Evolutionary conservation across 495 filamentous ascomycete species (phyloP), one percentile per base, ranked within the genome.

Genomic region (Eremomyces bilateralis): DNA sequence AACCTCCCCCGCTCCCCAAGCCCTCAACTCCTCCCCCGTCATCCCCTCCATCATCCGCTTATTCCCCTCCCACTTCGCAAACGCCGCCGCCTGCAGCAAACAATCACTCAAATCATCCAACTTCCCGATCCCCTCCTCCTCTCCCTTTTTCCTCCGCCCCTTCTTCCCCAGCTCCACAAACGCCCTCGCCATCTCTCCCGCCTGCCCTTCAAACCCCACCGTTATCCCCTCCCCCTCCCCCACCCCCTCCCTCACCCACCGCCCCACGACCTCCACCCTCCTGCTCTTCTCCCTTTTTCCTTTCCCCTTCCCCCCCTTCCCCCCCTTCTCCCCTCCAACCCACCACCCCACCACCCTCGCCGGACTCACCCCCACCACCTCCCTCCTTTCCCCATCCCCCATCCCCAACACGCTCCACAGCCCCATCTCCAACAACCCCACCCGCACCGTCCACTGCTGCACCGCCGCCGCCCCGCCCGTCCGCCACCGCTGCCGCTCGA

Each of bases 101-200:
- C 76, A 79, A 65, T 95, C 85, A 4, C 82, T 78, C 41, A 95
- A 57, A 61, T 95, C 85, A 58, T 95, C 85, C 42, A 91, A 46
- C 52, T 95, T 95, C 15, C 51, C 56, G 20, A 62, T 43, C 38
- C 27, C 27, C 15, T 18, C 38, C 3, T 34, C 44, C 10, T 36
- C 40, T n/a, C n/a, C 15, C n/a, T 12, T 35, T 38, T 41, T 20
- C 44, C 30, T 51, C 20, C 12, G 12, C 11, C 15, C 34, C 27
- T 10, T 1, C 1, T 22, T 51, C 59, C 58, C 61, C 49, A 58
- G 63, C 25, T 30, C 42, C 34, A 67, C 38, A 49, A 68, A 76
- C 20, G 42, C 51, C 34, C 46, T 42, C 1, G 54, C 59, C 45
- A 61, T 52, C 15, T 48, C 44, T 37, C 46, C 47, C 12, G 63